Evolutionary conservation across 1,284 basidiomycete genomes (phyloP).

Genomic region (Volvariella surrecta): DNA sequence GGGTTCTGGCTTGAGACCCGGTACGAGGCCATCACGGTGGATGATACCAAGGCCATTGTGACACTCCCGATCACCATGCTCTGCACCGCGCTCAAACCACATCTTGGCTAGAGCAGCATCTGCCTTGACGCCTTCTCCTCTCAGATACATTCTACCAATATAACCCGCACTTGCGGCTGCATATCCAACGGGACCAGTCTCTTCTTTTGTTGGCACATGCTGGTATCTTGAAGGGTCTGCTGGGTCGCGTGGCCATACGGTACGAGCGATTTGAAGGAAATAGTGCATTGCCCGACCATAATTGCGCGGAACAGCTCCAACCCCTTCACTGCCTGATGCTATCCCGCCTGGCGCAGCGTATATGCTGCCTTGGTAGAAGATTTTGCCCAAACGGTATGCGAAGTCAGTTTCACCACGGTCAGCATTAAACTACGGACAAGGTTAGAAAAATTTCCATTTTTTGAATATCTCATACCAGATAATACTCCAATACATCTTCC

Average conservation of each 20-base stretch:
- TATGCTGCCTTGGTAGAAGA: constrained; percentile 91
- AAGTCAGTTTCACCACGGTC: constrained; percentile 83
- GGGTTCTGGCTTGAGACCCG: constrained; percentile 52
- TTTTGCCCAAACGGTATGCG: constrained; percentile 81
- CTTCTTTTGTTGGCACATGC: constrained; percentile 38
- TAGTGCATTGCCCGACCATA: constrained; percentile 72
- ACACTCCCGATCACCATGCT: constrained; percentile 78
- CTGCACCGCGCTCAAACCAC: constrained; percentile 90
- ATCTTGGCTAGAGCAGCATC: constrained; percentile 77
- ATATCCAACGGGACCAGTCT: constrained; percentile 50
- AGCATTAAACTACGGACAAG: constrained; percentile 71
- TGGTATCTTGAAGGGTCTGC: constrained; percentile 39
- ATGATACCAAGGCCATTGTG: constrained; percentile 90
- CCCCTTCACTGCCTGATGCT: constrained; percentile 79
- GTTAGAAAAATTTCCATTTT: constrained; percentile 3
- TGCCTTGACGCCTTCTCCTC: constrained; percentile 86
- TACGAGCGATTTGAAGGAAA: constrained; percentile 74
- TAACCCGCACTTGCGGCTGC: constrained; percentile 78
- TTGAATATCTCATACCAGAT: constrained; percentile 47
- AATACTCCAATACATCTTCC: constrained; percentile 89
- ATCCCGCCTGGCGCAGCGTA: constrained; percentile 69
- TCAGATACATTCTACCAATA: constrained; percentile 87
- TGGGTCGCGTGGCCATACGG: constrained; percentile 77
- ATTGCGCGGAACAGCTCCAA: constrained; percentile 72
- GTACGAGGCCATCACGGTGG: constrained; percentile 78